Evolutionary conservation across 148 eudicot species (phyloP).

Genomic region (Limonium bicolor): DNA sequence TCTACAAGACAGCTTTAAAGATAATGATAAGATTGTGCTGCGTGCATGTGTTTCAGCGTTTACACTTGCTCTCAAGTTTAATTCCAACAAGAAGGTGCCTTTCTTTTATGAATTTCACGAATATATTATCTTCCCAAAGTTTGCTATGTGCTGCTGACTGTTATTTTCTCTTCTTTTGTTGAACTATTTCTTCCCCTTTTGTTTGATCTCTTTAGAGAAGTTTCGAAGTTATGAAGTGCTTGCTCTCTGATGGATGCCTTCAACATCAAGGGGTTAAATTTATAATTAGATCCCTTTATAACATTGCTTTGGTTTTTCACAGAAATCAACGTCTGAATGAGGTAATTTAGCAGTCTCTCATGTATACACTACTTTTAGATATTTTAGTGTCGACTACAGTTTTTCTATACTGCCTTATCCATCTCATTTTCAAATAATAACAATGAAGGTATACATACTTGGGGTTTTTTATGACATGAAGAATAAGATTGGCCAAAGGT

Average conservation of each 20-base stretch:
- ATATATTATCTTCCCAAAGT: not conserved
- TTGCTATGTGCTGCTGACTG: not conserved
- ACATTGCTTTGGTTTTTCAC: constrained; percentile 41
- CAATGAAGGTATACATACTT: not conserved
- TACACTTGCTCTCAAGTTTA: constrained; percentile 42
- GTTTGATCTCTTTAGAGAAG: constrained; percentile 35
- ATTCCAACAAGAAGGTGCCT: constrained; percentile 28
- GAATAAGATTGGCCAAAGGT: no score
- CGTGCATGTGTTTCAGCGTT: constrained; percentile 48
- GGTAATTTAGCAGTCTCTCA: constrained; percentile 22
- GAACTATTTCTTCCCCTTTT: no score
- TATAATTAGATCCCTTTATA: constrained; percentile 46
- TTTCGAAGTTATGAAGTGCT: constrained; percentile 23
- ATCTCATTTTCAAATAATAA: not conserved
- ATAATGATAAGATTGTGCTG: constrained; percentile 23
- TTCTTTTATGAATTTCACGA: not conserved
- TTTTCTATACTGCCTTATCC: not conserved
- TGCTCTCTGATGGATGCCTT: constrained; percentile 44
- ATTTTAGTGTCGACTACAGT: not conserved
- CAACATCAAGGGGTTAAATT: constrained; percentile 39
- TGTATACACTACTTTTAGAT: not conserved
- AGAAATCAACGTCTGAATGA: constrained; percentile 33
- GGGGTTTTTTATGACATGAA: not conserved
- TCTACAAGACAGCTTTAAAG: constrained; percentile 24
- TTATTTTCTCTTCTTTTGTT: constrained; percentile 1